Evolutionary conservation across 208 protist genomes (phyloP).

Genomic region (Herpetomonas tarakana): DNA sequence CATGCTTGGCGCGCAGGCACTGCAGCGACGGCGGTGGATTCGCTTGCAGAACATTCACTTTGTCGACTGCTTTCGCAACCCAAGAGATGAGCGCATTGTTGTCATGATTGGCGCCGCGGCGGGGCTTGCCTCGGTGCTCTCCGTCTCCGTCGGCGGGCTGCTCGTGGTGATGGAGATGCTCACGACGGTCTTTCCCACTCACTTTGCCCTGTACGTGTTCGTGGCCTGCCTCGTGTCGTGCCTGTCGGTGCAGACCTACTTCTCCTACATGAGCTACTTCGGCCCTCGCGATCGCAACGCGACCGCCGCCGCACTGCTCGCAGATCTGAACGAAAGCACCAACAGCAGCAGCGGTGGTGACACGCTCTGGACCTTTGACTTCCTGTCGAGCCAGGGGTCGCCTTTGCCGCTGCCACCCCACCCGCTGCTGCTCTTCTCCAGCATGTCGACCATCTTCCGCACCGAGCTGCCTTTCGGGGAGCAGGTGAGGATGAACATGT

Average conservation of each 20-base stretch:
- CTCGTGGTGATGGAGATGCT: constrained; percentile 54
- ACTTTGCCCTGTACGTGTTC: constrained; percentile 63
- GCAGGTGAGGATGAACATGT: constrained; percentile 39
- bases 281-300: constrained; percentile 20
- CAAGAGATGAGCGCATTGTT: constrained; percentile 43
- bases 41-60: constrained; percentile 44
- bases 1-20: constrained; percentile 47
- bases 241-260: constrained; percentile 40
- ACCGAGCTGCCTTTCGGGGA: constrained; percentile 36
- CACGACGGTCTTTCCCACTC: constrained; percentile 42
- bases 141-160: constrained; percentile 46
- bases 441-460: constrained; percentile 28
- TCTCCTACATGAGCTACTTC: constrained; percentile 43
- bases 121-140: constrained; percentile 45
- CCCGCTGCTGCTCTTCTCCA: constrained; percentile 26
- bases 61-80: constrained; percentile 58
- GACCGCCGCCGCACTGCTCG: neutral
- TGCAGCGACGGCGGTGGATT: constrained; percentile 34
- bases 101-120: constrained; percentile 46
- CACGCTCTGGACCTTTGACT: too few relatives aligned
- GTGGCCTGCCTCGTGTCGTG: constrained; percentile 45
- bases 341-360: neutral
- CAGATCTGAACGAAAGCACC: neutral
- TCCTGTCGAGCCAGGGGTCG: too few relatives aligned
- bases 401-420: too few relatives aligned